Conservation (phyloP, 2,329 filamentous ascomycete species). For the Knoxdaviesia capensis region DNA sequence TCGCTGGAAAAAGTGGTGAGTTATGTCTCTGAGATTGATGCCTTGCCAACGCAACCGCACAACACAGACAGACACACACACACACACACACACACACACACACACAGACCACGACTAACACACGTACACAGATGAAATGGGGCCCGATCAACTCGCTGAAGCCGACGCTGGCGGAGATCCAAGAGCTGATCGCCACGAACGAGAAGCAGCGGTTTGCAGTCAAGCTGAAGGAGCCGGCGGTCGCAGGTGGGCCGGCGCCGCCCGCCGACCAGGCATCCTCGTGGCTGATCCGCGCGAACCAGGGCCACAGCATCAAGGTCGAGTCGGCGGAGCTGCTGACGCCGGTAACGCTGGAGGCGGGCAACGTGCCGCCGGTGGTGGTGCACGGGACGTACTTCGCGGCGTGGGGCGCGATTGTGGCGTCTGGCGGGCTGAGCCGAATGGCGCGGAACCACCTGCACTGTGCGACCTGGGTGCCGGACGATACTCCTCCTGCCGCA, state of each 20-base stretch:
- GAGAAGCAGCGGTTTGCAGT: conserved; percentile 86
- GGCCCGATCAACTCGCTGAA: conserved; percentile 44
- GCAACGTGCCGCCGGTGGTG: conserved; percentile 42
- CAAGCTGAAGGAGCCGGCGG: conserved; percentile 16
- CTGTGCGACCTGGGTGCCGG: conserved; percentile 56
- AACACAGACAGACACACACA: too few species aligned
- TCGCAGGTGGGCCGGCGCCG: conserved; percentile 15
- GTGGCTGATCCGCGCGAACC: conserved; percentile 85
- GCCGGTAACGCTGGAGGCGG: conserved; percentile 38
- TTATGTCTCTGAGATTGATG: conserved; percentile 6
- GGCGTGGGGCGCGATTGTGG: conserved; percentile 56
- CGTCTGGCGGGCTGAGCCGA: conserved; percentile 53
- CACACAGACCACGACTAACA: too few species aligned
- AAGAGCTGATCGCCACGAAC: conserved; percentile 47
- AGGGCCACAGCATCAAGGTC: conserved; percentile 71
- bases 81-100: too few species aligned
- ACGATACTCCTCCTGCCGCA: too few species aligned
- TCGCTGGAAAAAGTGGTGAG: conserved; percentile 37
- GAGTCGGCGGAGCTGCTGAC: conserved; percentile 52
- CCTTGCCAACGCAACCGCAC: too few species aligned
- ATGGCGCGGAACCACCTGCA: conserved; percentile 86
- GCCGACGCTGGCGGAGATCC: conserved; percentile 57
- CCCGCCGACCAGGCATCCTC: conserved; percentile 23
- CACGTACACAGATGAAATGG: conserved; percentile 24
- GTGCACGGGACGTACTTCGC: conserved; percentile 81